Evolutionary conservation across 106 monocot species (phyloP).

Genomic region (Ottelia alismoides): DNA sequence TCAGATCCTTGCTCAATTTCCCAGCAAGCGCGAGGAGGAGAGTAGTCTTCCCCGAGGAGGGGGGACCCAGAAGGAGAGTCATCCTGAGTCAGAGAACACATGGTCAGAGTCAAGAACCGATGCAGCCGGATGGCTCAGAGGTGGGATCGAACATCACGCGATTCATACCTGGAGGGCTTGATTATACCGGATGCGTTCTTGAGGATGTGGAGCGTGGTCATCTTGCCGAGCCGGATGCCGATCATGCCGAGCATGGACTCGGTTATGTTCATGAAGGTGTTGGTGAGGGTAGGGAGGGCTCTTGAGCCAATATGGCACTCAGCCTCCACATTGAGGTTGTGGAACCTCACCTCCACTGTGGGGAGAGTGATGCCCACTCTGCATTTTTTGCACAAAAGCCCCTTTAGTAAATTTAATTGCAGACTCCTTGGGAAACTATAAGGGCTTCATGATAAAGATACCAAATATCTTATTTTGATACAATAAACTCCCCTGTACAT

Average conservation of each 20-base stretch:
- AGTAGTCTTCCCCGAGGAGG: constrained; percentile 69
- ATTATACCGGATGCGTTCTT: constrained; percentile 45
- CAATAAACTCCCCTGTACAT: too few relatives aligned
- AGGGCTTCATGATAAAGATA: too few relatives aligned
- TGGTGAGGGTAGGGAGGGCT: constrained; percentile 49
- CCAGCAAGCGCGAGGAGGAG: constrained; percentile 53
- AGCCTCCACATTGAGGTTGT: constrained; percentile 31
- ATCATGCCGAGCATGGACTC: constrained; percentile 28
- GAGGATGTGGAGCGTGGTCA: constrained; percentile 36
- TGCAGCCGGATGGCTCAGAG: too few relatives aligned
- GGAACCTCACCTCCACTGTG: constrained; percentile 52
- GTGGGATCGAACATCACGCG: too few relatives aligned
- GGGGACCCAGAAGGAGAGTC: constrained; percentile 71
- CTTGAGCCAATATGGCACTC: constrained; percentile 41
- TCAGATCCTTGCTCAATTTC: constrained; percentile 29
- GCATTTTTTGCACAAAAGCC: too few relatives aligned
- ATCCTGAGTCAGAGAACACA: constrained; percentile 37
- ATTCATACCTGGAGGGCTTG: constrained; percentile 28
- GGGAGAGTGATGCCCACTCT: constrained; percentile 46
- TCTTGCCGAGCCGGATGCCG: constrained; percentile 27
- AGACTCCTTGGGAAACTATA: too few relatives aligned
- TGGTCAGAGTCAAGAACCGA: too few relatives aligned
- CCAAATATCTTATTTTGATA: too few relatives aligned
- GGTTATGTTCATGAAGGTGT: constrained; percentile 21
- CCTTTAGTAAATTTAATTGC: too few relatives aligned